A percentile compares a stretch with the other conserved stretches of the same genome.
These are phyloP conservation scores for Exophiala alcalophila DNA, from an alignment of 2,329 filamentous ascomycete genomes.

Conservation along the genomic window DNA sequence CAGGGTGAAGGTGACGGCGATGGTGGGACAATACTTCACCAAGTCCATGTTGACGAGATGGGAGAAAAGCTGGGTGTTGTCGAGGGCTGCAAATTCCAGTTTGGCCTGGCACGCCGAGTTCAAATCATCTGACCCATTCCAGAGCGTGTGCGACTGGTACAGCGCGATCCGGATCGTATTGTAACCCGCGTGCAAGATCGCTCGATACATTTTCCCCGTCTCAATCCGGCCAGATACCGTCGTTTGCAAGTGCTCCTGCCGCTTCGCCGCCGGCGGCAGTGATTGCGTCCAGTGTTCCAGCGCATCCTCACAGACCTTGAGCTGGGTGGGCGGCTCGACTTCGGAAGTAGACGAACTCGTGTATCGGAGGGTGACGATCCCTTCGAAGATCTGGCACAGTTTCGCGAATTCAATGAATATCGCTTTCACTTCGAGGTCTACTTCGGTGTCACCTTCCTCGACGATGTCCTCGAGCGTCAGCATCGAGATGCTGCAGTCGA, in stretches of 20 bases:
- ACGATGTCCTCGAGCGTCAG: slow-evolving; percentile 1
- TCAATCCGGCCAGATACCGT: neutral
- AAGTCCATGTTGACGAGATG: slow-evolving; percentile 10
- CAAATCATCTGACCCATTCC: slow-evolving; percentile 5
- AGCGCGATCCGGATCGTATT: slow-evolving; percentile 9
- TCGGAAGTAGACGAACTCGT: slow-evolving; percentile 1
- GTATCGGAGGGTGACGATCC: slow-evolving; percentile 7
- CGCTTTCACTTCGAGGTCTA: slow-evolving; percentile 5
- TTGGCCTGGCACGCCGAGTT: slow-evolving; percentile 5
- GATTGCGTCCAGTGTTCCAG: slow-evolving; percentile 4
- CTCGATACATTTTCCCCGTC: slow-evolving; percentile 3
- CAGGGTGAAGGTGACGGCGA: slow-evolving; percentile 6
- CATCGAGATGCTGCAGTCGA: slow-evolving; percentile 4
- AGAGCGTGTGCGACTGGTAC: slow-evolving; percentile 8
- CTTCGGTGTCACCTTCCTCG: slow-evolving; percentile 6
- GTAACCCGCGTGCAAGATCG: slow-evolving; percentile 5
- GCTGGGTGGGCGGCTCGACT: slow-evolving; percentile 1
- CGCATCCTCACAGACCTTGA: slow-evolving; percentile 8
- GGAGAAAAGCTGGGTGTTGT: slow-evolving; percentile 8
- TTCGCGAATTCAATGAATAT: slow-evolving; percentile 11
- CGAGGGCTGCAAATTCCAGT: slow-evolving; percentile 6
- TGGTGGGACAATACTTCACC: slow-evolving; percentile 6
- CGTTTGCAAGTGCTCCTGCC: slow-evolving; percentile 5
- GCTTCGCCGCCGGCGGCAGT: slow-evolving; percentile 1
- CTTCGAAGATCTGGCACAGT: slow-evolving; percentile 10